phyloP scores from a whole-genome alignment of 257 asterid genomes.

The Euphrasia confusa region DNA sequence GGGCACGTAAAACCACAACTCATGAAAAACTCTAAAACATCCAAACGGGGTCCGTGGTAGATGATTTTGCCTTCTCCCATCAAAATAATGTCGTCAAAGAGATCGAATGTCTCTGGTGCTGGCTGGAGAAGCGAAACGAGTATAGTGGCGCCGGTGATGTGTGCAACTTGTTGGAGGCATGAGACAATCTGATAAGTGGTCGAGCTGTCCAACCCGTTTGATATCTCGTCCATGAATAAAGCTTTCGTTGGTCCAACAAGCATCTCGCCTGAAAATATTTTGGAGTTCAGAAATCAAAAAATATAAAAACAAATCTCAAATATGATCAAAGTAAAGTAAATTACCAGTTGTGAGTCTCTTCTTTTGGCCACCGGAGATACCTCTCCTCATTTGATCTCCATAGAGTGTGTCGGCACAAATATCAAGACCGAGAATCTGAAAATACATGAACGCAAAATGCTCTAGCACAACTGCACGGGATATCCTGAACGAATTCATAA shows the following conservation, averaged over 20 bases:
- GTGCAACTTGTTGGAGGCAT: slow-evolving; percentile 48
- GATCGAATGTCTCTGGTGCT: slow-evolving; percentile 53
- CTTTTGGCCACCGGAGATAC: slow-evolving; percentile 61
- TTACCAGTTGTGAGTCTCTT: slow-evolving; percentile 54
- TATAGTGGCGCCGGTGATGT: slow-evolving; percentile 44
- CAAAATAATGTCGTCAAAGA: slow-evolving; percentile 45
- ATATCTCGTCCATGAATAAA: slow-evolving; percentile 52
- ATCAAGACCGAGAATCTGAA: slow-evolving; percentile 51
- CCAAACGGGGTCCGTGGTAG: slow-evolving; percentile 40
- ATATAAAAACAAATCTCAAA: not conserved
- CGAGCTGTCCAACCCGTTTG: slow-evolving; percentile 52
- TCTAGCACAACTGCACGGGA: not conserved
- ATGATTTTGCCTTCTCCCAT: slow-evolving; percentile 47
- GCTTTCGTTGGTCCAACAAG: slow-evolving; percentile 54
- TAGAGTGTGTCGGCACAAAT: slow-evolving; percentile 42
- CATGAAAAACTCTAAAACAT: slow-evolving; percentile 33
- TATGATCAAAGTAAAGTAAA: not conserved
- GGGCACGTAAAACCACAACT: slow-evolving; percentile 49
- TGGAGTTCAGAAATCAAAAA: not conserved
- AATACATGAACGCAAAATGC: not conserved
- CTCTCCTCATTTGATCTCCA: slow-evolving; percentile 54
- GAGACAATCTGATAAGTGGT: slow-evolving; percentile 45
- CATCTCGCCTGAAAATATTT: slow-evolving; percentile 39
- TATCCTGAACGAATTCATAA: not conserved
- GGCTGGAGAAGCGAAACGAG: slow-evolving; percentile 60